Evolutionary conservation across 371 early-diverging fungal genomes (phyloP).

Genomic region (Entomophthora muscae): DNA sequence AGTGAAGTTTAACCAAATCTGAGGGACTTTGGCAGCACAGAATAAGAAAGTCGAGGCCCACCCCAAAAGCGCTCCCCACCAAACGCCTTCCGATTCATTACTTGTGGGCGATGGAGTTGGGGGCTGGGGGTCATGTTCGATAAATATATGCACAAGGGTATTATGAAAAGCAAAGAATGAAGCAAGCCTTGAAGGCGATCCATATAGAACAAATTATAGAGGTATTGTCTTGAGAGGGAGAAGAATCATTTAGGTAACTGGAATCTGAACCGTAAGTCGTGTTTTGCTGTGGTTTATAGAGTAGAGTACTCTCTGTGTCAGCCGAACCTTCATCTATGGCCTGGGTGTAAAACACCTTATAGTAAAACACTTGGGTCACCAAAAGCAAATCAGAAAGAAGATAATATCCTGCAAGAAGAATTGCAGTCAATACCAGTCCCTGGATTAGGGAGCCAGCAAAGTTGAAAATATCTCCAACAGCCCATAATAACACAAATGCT

Average conservation of each 20-base stretch:
- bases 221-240: not conserved
- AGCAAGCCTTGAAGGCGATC: too few species aligned
- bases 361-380: not conserved
- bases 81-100: not conserved
- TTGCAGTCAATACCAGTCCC: conserved; percentile 45
- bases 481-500: conserved; percentile 58
- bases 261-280: not conserved
- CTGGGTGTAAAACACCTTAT: not conserved
- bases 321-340: too few species aligned
- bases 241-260: not conserved
- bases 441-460: conserved; percentile 56
- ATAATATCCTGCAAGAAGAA: conserved; percentile 12
- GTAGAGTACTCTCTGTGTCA: not conserved
- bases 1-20: conserved; percentile 55
- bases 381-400: not conserved
- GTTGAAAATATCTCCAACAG: conserved; percentile 63
- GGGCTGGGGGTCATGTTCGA: not conserved
- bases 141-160: too few species aligned
- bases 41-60: not conserved
- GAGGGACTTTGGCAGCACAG: conserved; percentile 29
- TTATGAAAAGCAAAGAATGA: not conserved
- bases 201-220: not conserved
- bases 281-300: too few species aligned
- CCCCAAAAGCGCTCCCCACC: not conserved
- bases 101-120: not conserved